These are phyloP conservation scores for Tilletia horrida DNA, from an alignment of 1,284 basidiomycete genomes.

Conservation along the genomic window DNA sequence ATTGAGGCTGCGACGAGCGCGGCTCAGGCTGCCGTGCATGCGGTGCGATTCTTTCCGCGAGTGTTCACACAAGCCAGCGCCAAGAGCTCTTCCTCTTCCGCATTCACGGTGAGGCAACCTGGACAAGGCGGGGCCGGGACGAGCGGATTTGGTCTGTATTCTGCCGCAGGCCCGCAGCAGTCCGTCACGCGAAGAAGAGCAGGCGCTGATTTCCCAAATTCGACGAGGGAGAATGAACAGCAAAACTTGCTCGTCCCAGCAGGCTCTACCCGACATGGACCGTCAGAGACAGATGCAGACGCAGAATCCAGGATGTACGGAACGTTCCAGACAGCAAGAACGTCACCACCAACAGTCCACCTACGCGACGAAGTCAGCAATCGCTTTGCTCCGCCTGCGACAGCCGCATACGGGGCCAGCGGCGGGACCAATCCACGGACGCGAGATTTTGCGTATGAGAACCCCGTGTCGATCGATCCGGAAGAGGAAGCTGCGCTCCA, in stretches of 20 bases:
- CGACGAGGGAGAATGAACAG: too few relatives aligned
- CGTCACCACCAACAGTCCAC: background rate
- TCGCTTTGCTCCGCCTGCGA: too few relatives aligned
- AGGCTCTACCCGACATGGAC: too few relatives aligned
- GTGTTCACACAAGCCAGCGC: conserved; percentile 12
- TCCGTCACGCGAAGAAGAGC: too few relatives aligned
- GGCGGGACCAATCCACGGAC: too few relatives aligned
- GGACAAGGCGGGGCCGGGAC: background rate
- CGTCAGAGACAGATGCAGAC: too few relatives aligned
- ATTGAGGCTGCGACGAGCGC: conserved; percentile 11
- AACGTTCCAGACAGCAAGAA: conserved; percentile 7
- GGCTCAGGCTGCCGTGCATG: conserved; percentile 8
- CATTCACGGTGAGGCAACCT: background rate
- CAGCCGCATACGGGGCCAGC: too few relatives aligned
- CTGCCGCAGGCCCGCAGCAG: background rate
- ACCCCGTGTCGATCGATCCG: background rate
- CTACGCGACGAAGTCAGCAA: too few relatives aligned
- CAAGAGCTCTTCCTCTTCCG: conserved; percentile 10
- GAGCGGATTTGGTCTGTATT: background rate
- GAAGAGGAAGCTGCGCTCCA: conserved; percentile 11
- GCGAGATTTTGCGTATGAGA: background rate
- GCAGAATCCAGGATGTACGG: background rate
- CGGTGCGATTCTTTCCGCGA: conserved; percentile 13
- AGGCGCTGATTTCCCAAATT: too few relatives aligned
- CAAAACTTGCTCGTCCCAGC: too few relatives aligned